phyloP scores from a whole-genome alignment of 306 rosid species.

The Senna tora region DNA sequence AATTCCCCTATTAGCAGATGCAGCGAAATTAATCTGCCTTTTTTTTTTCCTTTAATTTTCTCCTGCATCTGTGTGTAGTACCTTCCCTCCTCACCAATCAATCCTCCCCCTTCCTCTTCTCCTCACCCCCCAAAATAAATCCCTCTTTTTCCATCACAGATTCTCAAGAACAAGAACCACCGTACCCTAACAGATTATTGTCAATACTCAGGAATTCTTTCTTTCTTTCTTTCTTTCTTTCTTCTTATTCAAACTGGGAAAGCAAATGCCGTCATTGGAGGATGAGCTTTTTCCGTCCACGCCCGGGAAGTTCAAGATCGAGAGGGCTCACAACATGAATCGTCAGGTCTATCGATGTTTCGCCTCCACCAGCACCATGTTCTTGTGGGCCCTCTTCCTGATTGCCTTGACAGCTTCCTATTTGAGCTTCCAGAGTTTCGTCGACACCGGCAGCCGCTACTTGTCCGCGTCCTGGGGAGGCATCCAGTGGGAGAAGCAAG shows the following conservation, averaged over 20 bases:
- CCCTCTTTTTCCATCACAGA: neutral
- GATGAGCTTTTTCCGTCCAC: constrained; percentile 65
- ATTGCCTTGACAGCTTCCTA: constrained; percentile 63
- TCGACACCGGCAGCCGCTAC: constrained; percentile 58
- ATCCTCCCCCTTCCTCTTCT: neutral
- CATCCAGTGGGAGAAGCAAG: constrained; percentile 71
- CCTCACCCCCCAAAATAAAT: neutral
- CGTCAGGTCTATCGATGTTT: constrained; percentile 62
- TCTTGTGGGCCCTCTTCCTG: constrained; percentile 65
- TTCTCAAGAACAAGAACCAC: neutral
- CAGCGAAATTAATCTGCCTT: neutral
- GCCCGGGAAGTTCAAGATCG: constrained; percentile 70
- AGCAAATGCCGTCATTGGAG: constrained; percentile 30
- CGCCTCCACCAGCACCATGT: constrained; percentile 71
- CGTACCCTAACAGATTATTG: neutral
- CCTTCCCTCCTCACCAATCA: constrained; percentile 6
- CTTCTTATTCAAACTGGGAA: neutral
- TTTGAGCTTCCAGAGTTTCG: constrained; percentile 61
- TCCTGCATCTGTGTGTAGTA: neutral
- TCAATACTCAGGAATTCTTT: too few relatives aligned
- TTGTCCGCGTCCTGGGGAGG: constrained; percentile 69
- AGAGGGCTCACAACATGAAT: constrained; percentile 48
- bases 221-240: too few relatives aligned
- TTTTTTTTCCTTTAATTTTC: too few relatives aligned
- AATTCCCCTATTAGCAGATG: neutral